Evolutionary conservation across 441 rosid genomes (phyloP).

Genomic region (Capsella rubella): DNA sequence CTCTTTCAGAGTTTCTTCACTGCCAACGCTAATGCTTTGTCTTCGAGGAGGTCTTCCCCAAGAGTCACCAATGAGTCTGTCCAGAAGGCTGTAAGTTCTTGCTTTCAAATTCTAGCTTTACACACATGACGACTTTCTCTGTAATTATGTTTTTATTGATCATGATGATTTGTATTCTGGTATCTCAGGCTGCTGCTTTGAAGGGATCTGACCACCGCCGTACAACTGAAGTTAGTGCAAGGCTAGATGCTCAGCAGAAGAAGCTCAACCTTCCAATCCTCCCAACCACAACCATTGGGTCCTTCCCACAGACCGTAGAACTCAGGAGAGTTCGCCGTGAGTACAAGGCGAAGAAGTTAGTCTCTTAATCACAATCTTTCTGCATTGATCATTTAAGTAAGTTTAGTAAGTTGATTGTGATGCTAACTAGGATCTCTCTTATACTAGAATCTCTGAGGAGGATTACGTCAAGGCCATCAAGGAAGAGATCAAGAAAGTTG

Average conservation of each 20-base stretch:
- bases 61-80: conserved; percentile 92
- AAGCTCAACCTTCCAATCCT: conserved; percentile 96
- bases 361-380: background rate
- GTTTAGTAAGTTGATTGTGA: conserved; percentile 1
- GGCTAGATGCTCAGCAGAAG: conserved; percentile 95
- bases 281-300: conserved; percentile 97
- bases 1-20: conserved; percentile 70
- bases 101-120: conserved; percentile 13
- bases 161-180: conserved; percentile 30
- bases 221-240: conserved; percentile 80
- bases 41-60: conserved; percentile 92
- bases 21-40: conserved; percentile 81
- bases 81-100: conserved; percentile 86
- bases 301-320: conserved; percentile 93
- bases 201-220: conserved; percentile 94
- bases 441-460: conserved; percentile 79
- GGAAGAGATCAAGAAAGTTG: conserved; percentile 89
- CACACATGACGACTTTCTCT: conserved; percentile 19
- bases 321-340: conserved; percentile 97
- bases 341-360: conserved; percentile 97
- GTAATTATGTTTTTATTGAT: background rate
- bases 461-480: conserved; percentile 82
- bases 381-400: background rate
- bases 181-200: conserved; percentile 86
- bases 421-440: conserved; percentile 31